Evolutionary conservation across 768 basidiomycete genomes (phyloP).

Genomic region (Hygrophoropsis aurantiaca): DNA sequence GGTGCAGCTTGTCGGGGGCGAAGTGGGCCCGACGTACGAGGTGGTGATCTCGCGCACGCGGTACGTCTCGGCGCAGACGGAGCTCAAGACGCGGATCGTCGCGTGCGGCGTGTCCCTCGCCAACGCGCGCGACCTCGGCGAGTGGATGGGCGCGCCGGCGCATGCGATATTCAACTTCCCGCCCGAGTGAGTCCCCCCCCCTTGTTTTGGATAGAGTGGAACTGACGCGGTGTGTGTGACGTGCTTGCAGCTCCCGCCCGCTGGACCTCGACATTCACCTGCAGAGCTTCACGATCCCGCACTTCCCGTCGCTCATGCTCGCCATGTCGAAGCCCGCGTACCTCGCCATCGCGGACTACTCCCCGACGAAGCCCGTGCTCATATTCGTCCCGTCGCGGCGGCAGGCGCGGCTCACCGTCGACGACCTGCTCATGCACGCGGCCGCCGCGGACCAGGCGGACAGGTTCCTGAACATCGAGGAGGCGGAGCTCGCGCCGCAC

Average conservation of each 20-base stretch:
- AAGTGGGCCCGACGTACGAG: constrained; percentile 95
- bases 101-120: constrained; percentile 94
- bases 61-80: constrained; percentile 92
- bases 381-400: constrained; percentile 91
- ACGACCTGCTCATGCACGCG: constrained; percentile 88
- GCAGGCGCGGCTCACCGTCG: constrained; percentile 92
- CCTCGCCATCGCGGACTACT: constrained; percentile 86
- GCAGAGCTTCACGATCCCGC: constrained; percentile 94
- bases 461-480: constrained; percentile 87
- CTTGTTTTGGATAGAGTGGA: no score
- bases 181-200: constrained; percentile 56
- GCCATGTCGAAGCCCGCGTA: constrained; percentile 99
- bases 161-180: constrained; percentile 99
- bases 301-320: constrained; percentile 98
- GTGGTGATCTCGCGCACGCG: constrained; percentile 95
- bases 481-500: constrained; percentile 81
- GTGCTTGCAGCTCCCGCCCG: constrained; percentile 74
- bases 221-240: constrained; percentile 3
- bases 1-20: constrained; percentile 91
- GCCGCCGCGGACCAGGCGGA: constrained; percentile 81
- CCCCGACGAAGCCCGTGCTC: constrained; percentile 83
- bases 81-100: constrained; percentile 89
- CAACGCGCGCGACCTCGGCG: constrained; percentile 92
- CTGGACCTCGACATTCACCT: constrained; percentile 96
- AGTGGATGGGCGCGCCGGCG: constrained; percentile 95